Conservation (phyloP, 2,329 filamentous ascomycete genomes). For the Stagonosporopsis rhizophila region DNA sequence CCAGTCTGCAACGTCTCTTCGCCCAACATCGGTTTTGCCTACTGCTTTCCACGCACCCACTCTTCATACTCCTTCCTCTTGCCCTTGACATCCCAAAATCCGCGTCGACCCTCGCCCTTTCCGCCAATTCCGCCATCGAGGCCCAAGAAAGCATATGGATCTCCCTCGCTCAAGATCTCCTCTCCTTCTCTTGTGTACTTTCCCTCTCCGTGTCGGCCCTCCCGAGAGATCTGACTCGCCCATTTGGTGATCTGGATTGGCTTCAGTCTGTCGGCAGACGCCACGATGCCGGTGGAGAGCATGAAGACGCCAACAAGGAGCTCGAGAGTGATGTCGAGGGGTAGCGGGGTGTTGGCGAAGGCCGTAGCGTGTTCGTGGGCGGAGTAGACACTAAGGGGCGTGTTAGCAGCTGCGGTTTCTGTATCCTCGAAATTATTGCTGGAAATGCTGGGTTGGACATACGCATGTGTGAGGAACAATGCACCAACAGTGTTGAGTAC, state of each 20-base stretch:
- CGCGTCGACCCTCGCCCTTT: constrained; percentile 72
- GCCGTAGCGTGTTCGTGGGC: constrained; percentile 89
- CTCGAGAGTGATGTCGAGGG: constrained; percentile 87
- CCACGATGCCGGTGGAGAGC: constrained; percentile 83
- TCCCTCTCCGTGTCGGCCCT: constrained; percentile 68
- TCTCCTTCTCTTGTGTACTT: constrained; percentile 68
- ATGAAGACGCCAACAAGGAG: constrained; percentile 79
- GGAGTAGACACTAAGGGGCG: constrained; percentile 80
- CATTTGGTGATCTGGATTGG: constrained; percentile 85
- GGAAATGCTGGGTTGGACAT: constrained; percentile 51
- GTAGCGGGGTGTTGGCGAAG: constrained; percentile 65
- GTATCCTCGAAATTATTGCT: not conserved
- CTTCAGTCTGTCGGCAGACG: constrained; percentile 77
- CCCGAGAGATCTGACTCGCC: constrained; percentile 82
- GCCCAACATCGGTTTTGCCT: constrained; percentile 3
- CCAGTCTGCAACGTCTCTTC: not conserved
- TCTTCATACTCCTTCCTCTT: constrained; percentile 87
- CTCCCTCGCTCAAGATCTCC: constrained; percentile 69
- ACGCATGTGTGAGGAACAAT: constrained; percentile 86
- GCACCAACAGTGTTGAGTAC: constrained; percentile 76
- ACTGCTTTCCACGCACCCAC: constrained; percentile 57
- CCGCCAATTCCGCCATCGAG: constrained; percentile 62
- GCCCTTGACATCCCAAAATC: constrained; percentile 88
- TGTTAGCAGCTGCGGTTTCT: constrained; percentile 29
- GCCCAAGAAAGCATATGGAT: constrained; percentile 75